These are phyloP conservation scores for Trypanosoma brucei DNA, from an alignment of 208 protist genomes.

Conservation along the genomic window DNA sequence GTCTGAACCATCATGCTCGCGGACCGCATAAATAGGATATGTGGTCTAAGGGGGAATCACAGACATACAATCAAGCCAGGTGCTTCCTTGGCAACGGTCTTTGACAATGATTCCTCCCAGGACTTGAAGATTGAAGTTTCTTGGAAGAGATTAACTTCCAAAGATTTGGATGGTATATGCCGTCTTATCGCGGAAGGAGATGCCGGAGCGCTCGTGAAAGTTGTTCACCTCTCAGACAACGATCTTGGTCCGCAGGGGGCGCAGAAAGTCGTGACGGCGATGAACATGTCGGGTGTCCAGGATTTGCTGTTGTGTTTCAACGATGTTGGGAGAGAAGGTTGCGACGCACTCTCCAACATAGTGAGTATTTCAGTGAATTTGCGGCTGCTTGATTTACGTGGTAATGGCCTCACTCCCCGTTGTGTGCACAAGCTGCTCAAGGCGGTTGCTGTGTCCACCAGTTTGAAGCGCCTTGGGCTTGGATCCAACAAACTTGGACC, in stretches of 20 bases:
- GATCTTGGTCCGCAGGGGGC: slow-evolving; percentile 61
- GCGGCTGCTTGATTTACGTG: slow-evolving; percentile 69
- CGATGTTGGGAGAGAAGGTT: slow-evolving; percentile 87
- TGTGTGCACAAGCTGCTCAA: slow-evolving; percentile 74
- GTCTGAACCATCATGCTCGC: neutral
- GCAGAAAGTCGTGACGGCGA: slow-evolving; percentile 48
- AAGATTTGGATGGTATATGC: slow-evolving; percentile 59
- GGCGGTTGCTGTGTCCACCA: slow-evolving; percentile 62
- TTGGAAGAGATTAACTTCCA: slow-evolving; percentile 52
- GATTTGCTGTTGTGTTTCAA: slow-evolving; percentile 84
- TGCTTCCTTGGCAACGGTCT: neutral
- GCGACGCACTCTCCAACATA: slow-evolving; percentile 73
- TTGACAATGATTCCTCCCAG: slow-evolving; percentile 9
- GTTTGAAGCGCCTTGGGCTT: slow-evolving; percentile 53
- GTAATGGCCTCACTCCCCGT: slow-evolving; percentile 58
- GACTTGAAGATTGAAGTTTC: slow-evolving; percentile 45
- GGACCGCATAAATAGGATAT: slow-evolving; percentile 1
- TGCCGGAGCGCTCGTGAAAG: slow-evolving; percentile 40
- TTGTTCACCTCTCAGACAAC: slow-evolving; percentile 82
- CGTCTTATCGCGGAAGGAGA: slow-evolving; percentile 47
- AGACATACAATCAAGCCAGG: neutral
- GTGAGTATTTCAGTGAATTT: slow-evolving; percentile 72
- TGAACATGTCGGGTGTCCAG: slow-evolving; percentile 60
- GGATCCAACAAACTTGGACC: slow-evolving; percentile 77
- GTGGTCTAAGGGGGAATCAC: neutral